Evolutionary conservation across 805 yeast genomes (phyloP), one percentile per base, ranked within the genome.

Genomic region (Ogataea trehaloabstinens): DNA sequence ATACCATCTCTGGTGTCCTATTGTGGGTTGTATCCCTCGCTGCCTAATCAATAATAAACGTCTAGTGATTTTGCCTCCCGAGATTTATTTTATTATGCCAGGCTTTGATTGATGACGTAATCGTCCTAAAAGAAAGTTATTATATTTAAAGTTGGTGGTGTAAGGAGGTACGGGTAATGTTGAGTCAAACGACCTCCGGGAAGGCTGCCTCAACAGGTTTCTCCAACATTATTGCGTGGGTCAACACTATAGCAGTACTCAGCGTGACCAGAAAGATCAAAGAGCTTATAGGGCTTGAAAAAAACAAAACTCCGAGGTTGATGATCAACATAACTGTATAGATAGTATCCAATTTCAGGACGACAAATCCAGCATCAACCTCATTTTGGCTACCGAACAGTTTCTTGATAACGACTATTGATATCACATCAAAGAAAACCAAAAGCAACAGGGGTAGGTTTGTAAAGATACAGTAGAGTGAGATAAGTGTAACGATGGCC

Each of bases 151-250:
- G n/a, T n/a, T n/a, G n/a, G n/a, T n/a, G n/a, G n/a, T n/a, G n/a
- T n/a, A n/a, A n/a, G n/a, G n/a, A n/a, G n/a, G n/a, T n/a, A n/a
- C n/a, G n/a, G n/a, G n/a, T n/a, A n/a, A n/a, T n/a, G n/a, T n/a
- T n/a, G n/a, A n/a, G 12, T 22, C 25, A 70, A 37, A 69, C 74
- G 33, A 52, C 51, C 60, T 88, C 96, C 58, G 89, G 93, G 58
- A 91, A 93, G 15, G 91, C 90, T 27, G 91, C 81, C 67, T 93
- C 98, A 44, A 90, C 82, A 16, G 99, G 99, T 67, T 91, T 93
- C 59, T 93, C 98, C 77, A 93, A 73, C 46, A 91, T 70, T 3
- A 90, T 71, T 32, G 97, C 99, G 63, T 93, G 99, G 3, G 88
- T 74, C 33, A 89, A 67, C 28, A 91, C 85, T 25, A 84, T 62